Base-by-base conservation (phyloP, 257 asterid species). In the Solanum chmielewskii region DNA sequence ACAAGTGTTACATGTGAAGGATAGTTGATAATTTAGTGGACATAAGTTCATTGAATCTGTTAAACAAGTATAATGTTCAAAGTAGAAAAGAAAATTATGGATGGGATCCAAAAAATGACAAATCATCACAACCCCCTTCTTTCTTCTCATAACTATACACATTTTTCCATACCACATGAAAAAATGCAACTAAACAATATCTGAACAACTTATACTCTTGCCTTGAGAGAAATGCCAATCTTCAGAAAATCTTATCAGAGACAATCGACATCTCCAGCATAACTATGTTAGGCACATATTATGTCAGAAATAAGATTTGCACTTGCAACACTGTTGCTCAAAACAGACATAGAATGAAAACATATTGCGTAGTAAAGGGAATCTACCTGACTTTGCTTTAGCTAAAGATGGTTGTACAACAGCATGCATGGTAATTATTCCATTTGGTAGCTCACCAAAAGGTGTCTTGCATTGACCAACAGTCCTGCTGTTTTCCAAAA, bases 381-480 rank as follows among this genome's bases (percentile, higher is more conserved):
- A 82, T 70, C 71, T 52, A 96, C 99, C 98, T 90, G 96, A 92
- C 87, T 93, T 96, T 56, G 91, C 92, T 91, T 93, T 96, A 35
- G 95, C 92, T 85, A 95, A 66, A 88, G 99, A 92, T 86, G 96
- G 96, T 90, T 96, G 98, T 73, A 95, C 98, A 87, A 95, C 99
- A 88, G 96, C 98, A 87, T 95, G 99, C 99, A 95, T 94, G 80
- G 96, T 95, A 86, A 95, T 94, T 74, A 93, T 90, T 73, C 94
- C 98, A 29, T 91, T 92, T 21, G 95, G 93, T 81, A 93, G 93
- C 89, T 95, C 98, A 18, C 98, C 96, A 44, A 94, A 93, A 25
- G 95, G 96, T 93, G 89, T 93, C 91, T 91, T 94, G 91, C 98
- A 96, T 91, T 95, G 96, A 11, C 92, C 94, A 89, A 95, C 96